These are phyloP conservation scores for Babesia bigemina DNA, from an alignment of 169 alveolate genomes.

Conservation along the genomic window DNA sequence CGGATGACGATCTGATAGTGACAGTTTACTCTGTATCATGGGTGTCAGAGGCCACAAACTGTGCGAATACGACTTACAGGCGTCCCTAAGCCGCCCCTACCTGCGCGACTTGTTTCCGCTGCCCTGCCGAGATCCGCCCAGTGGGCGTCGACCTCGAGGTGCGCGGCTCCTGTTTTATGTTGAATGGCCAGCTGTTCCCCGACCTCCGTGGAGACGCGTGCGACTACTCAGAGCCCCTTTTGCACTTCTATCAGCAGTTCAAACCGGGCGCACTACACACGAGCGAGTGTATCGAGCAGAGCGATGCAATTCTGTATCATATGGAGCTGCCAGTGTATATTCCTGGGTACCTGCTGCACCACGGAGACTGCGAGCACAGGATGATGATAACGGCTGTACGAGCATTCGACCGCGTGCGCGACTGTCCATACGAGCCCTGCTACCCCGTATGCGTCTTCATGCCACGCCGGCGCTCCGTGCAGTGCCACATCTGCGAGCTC, in stretches of 20 bases:
- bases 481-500: constrained; percentile 78
- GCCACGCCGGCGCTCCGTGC: constrained; percentile 69
- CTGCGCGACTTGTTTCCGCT: constrained; percentile 76
- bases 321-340: constrained; percentile 75
- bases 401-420: constrained; percentile 62
- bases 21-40: constrained; percentile 80
- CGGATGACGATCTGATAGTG: constrained; percentile 55
- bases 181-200: constrained; percentile 81
- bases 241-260: constrained; percentile 32
- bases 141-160: constrained; percentile 24
- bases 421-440: constrained; percentile 70
- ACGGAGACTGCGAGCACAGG: constrained; percentile 87
- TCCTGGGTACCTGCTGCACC: constrained; percentile 78
- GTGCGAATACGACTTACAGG: constrained; percentile 79
- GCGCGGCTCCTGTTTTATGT: constrained; percentile 78
- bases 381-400: constrained; percentile 76
- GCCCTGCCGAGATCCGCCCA: constrained; percentile 62
- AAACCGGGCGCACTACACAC: constrained; percentile 67
- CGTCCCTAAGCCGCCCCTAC: constrained; percentile 77
- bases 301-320: constrained; percentile 68
- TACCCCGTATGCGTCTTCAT: constrained; percentile 80
- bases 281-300: constrained; percentile 67
- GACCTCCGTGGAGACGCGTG: constrained; percentile 73
- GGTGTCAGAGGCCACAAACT: constrained; percentile 81
- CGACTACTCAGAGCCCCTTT: constrained; percentile 65